Evolutionary conservation across 2,329 filamentous ascomycete species (phyloP), one percentile per base, ranked within the genome.

Genomic region (Ustilaginoidea virens): DNA sequence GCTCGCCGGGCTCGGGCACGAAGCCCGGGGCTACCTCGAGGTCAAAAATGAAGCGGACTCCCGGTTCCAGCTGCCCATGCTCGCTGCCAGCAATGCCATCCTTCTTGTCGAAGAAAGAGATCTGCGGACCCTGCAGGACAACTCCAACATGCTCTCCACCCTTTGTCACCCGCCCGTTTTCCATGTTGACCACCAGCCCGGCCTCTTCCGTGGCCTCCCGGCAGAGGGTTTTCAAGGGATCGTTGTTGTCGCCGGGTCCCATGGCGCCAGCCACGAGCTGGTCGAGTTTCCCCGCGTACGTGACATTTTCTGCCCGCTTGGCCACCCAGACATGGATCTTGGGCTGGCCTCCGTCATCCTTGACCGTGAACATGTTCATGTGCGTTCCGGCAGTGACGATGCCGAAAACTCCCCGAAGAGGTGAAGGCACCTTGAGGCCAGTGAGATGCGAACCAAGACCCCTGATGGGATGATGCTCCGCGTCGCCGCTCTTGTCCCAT

Each of bases 181-280:
- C 25, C 8, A 41, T 35, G 17, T 47, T 38, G n/a, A 51, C 28
- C 4, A 26, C 13, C 12, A 55, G 32, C 2, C 44, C 42, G 9
- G 50, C 49, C 32, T 55, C 52, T 27, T 55, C 51, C 29, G 32
- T 29, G 12, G 48, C 48, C 25, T 55, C 52, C 7, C 49, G 47
- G 21, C 35, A 33, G 28, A 55, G 38, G 7, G 50, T 48, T 23
- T 33, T 26, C 14, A 42, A 33, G 5, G 48, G 45, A 10, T 39
- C 31, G 33, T 45, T 36, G 17, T 39, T 28, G 27, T 55, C 49
- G 7, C 19, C 38, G 1, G 36, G 35, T 17, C 49, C 47, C 43
- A 54, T 48, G 29, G 44, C 50, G 11, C 52, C 52, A 1, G 51
- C 51, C 9, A 52, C 48, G n/a, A 51, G 36, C 33, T 55, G 52